A percentile compares a stretch with the other conserved stretches of the same genome.
Evolutionary conservation across 768 basidiomycete genomes (phyloP).

Genomic region (Hygrocybe punicea): DNA sequence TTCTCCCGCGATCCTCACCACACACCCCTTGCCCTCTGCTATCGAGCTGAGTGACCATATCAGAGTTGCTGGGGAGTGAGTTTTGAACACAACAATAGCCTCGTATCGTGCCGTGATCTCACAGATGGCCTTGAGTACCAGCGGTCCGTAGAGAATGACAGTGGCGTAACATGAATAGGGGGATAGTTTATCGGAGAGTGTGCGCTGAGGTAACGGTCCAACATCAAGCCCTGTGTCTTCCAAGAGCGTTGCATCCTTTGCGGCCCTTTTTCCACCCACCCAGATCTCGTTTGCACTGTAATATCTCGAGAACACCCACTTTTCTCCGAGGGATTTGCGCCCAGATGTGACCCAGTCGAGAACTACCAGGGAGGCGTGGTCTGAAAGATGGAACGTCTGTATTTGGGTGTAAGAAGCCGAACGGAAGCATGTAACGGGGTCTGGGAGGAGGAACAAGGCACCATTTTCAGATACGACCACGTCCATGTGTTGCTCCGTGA

Average conservation of each 20-base stretch:
- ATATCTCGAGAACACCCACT: constrained; percentile 86
- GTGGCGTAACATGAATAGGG: constrained; percentile 93
- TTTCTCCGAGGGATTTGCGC: constrained; percentile 75
- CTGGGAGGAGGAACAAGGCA: constrained; percentile 78
- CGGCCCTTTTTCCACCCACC: constrained; percentile 59
- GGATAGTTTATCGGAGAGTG: constrained; percentile 57
- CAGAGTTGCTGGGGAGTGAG: constrained; percentile 56
- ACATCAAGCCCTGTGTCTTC: constrained; percentile 41
- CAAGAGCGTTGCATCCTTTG: constrained; percentile 75
- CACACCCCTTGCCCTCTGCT: constrained; percentile 41
- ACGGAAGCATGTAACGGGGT: constrained; percentile 91
- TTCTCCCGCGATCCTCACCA: constrained; percentile 71
- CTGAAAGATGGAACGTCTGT: constrained; percentile 57
- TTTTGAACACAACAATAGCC: constrained; percentile 59
- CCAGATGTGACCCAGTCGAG: constrained; percentile 95
- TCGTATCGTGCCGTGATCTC: constrained; percentile 50
- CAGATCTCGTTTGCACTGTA: constrained; percentile 82
- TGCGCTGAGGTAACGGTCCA: constrained; percentile 37
- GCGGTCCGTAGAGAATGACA: constrained; percentile 73
- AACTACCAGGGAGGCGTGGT: constrained; percentile 38
- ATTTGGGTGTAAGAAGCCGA: constrained; percentile 77
- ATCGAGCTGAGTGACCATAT: constrained; percentile 81
- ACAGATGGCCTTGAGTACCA: constrained; percentile 45
- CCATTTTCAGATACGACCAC: constrained; percentile 51
- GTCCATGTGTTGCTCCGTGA: constrained; percentile 63